Evolutionary conservation across 768 basidiomycete species (phyloP), one percentile per base, ranked within the genome.

Genomic region (Hydnum rufescens): DNA sequence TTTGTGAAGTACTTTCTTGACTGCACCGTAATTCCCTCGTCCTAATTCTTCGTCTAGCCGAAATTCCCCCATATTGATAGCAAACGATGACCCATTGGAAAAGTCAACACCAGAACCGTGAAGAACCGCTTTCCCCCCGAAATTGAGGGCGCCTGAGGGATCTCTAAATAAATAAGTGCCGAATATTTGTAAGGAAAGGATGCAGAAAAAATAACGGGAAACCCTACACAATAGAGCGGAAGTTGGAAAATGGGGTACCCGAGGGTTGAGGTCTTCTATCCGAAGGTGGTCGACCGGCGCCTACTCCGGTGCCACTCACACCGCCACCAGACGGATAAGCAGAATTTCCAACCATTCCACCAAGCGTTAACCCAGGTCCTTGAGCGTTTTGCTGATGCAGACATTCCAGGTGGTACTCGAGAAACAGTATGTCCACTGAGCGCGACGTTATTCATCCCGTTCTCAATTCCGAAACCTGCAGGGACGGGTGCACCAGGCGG

Each of bases 21-120:
- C 95, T 2, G 90, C 93, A 42, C 95, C 95, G 61, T 97, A 97
- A 64, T 95, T 95, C 31, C 95, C 95, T 60, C 80, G 80, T 31
- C 95, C 95, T 51, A 97, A 75, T 65, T 97, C 95, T 61, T 96
- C 90, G 55, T 83, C 73, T 53, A 97, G 74, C 54, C 84, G 74
- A 53, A 99, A 75, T 63, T 97, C 82, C 54, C 77, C 75, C 93
- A 93, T 93, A 66, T 88, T 93, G 68, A 99, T 95, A 51, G 78
- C 72, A 65, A 87, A 95, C 5, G 82, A 87, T 42, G 82, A 75
- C 42, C 95, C 95, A 58, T 79, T 88, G 28, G 79, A 80, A 64
- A 99, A 99, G 59, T 83, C 77, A 34, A 83, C 81, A 52, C 95
- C 95, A 23, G 79, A 70, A 0, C 90, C 82, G 61, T 93, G 86